These are phyloP conservation scores for Penicillium freii DNA, from an alignment of 2,329 filamentous ascomycete species.

Conservation along the genomic window DNA sequence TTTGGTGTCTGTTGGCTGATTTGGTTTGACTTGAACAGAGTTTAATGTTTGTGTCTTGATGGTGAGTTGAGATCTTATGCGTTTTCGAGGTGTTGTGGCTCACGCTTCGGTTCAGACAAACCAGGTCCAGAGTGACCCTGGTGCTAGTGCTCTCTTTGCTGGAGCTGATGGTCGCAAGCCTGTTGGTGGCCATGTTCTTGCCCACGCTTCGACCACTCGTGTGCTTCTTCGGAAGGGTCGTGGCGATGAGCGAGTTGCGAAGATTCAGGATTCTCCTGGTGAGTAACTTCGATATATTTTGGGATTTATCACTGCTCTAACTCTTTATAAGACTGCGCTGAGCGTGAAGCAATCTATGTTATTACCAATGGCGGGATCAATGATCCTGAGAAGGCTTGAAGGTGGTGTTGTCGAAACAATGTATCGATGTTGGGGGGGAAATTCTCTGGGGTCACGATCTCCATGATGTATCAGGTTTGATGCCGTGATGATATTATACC, in stretches of 20 bases:
- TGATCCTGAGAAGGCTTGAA: conserved; percentile 61
- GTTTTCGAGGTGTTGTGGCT: conserved; percentile 1
- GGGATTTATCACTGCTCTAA: rapidly evolving
- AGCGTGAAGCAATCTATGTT: conserved; percentile 67
- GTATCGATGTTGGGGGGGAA: background rate
- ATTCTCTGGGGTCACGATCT: background rate
- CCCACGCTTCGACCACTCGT: conserved; percentile 66
- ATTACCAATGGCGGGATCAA: conserved; percentile 69
- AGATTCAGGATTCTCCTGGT: conserved; percentile 67
- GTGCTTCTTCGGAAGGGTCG: conserved; percentile 66
- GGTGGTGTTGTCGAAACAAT: background rate
- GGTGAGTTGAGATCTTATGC: conserved; percentile 39
- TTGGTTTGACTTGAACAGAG: conserved; percentile 45
- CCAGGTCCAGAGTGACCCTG: conserved; percentile 69
- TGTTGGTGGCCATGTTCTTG: conserved; percentile 65
- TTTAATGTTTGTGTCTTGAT: conserved; percentile 67
- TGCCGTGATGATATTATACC: background rate
- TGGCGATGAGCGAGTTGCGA: conserved; percentile 68
- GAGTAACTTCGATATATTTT: background rate
- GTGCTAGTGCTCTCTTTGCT: conserved; percentile 65
- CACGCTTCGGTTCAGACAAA: conserved; percentile 53
- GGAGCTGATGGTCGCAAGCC: conserved; percentile 67
- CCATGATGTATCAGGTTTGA: background rate
- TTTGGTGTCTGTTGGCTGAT: conserved; percentile 6
- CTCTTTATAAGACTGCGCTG: conserved; percentile 58